Evolutionary conservation across 2,329 filamentous ascomycete genomes (phyloP), one percentile per base, ranked within the genome.

Genomic region (Endoconidiophora laricicola): DNA sequence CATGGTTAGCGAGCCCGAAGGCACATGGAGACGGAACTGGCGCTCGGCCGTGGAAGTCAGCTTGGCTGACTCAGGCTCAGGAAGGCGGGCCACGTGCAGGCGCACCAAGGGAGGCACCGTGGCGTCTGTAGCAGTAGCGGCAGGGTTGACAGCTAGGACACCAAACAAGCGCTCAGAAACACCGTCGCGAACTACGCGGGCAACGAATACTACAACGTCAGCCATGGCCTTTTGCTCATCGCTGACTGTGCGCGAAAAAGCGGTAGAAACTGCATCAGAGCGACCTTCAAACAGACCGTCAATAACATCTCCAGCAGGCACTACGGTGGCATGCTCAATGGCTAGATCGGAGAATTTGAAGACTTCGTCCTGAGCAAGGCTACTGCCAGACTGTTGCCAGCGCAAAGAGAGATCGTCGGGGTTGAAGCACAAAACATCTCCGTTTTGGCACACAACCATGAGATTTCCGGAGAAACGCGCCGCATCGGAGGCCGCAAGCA

Each of bases 1-100:
- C 58, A 80, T 72, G 53, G 83, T 70, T 3, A 88, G 64, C 38
- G 72, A 70, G 10, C 82, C 83, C 2, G 76, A 74, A 18, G 73
- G 72, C 22, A 77, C 65, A 55, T 87, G 77, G 1, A 86, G 63
- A 26, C 73, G 70, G 57, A 75, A 81, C 6, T 56, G 58, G 3
- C 48, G 50, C 2, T 39, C 12, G 16, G 47, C 39, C 37, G 20
- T 44, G 6, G 37, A 38, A 3, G 47, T 6, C n/a, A 50, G 51
- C 14, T 52, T 48, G 3, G 46, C 39, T 33, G 51, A 55, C 12
- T 57, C 54, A 3, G 60, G 55, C 12, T 56, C 58, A 38, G 59
- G 59, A 29, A 69, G 59, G 24, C 62, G 67, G 18, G 63, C 63
- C 26, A 67, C 61, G 44, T 68, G 66, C 5, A 69, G 58, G 10